Evolutionary conservation across 805 yeast species (phyloP).

Genomic region (Monosporozyma siamensis): DNA sequence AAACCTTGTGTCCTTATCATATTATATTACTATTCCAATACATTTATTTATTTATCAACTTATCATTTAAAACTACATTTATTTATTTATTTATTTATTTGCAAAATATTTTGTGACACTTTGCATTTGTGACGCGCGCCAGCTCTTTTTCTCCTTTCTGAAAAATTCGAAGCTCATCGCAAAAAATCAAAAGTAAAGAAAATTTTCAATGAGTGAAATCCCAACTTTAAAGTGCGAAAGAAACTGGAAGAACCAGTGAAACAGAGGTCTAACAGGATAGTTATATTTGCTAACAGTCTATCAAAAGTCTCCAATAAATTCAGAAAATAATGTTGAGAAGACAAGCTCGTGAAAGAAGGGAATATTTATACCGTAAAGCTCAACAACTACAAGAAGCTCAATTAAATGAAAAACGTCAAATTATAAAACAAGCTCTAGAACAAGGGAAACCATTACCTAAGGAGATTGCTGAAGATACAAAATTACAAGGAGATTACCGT

Average conservation of each 20-base stretch:
- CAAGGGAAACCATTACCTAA: slow-evolving; percentile 84
- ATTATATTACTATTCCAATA: too few species aligned
- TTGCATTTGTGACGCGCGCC: not conserved
- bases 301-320: not conserved
- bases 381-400: slow-evolving; percentile 84
- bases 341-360: slow-evolving; percentile 95
- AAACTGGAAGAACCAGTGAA: not conserved
- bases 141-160: not conserved
- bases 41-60: not conserved
- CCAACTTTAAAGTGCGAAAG: too few species aligned
- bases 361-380: slow-evolving; percentile 81
- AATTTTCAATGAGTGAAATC: slow-evolving; percentile 1
- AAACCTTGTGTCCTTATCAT: too few species aligned
- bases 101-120: not conserved
- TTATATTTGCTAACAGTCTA: too few species aligned
- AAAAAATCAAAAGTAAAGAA: slow-evolving; percentile 1
- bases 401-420: slow-evolving; percentile 76
- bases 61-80: not conserved
- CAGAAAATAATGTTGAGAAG: slow-evolving; percentile 77
- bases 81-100: not conserved
- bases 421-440: slow-evolving; percentile 78
- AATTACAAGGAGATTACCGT: slow-evolving; percentile 70
- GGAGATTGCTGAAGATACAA: slow-evolving; percentile 80
- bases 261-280: too few species aligned
- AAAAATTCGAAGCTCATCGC: slow-evolving; percentile 2